These are phyloP conservation scores for Colletotrichum siamense DNA, from an alignment of 2,329 filamentous ascomycete species.

Conservation along the genomic window DNA sequence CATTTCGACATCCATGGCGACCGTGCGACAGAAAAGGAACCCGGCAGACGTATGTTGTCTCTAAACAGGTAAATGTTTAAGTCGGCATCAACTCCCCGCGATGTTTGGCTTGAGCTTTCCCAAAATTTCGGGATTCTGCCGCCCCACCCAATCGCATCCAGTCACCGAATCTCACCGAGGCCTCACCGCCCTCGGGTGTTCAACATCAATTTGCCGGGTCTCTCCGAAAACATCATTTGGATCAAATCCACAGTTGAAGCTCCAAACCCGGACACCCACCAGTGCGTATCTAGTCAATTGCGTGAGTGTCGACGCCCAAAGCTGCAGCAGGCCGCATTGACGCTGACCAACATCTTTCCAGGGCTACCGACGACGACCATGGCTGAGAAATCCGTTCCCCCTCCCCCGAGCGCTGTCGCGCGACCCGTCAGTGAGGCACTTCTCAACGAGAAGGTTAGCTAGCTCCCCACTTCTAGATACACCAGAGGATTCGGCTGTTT, in stretches of 20 bases:
- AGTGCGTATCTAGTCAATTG: slow-evolving; percentile 16
- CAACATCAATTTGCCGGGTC: slow-evolving; percentile 38
- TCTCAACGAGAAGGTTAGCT: slow-evolving; percentile 92
- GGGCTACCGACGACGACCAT: slow-evolving; percentile 41
- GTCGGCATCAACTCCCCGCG: slow-evolving; percentile 1
- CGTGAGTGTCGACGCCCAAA: slow-evolving; percentile 5
- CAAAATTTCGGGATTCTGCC: slow-evolving; percentile 57
- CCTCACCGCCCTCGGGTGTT: slow-evolving; percentile 50
- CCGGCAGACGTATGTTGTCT: background rate
- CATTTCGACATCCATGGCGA: slow-evolving; percentile 20
- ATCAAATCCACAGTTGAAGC: slow-evolving; percentile 16
- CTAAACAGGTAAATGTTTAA: background rate
- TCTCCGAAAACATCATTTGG: slow-evolving; percentile 26
- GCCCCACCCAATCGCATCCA: slow-evolving; percentile 26
- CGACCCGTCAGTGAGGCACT: slow-evolving; percentile 96
- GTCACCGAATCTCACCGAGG: slow-evolving; percentile 1
- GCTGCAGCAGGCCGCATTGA: slow-evolving; percentile 20
- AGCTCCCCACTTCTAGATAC: background rate
- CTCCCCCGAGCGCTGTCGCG: slow-evolving; percentile 69
- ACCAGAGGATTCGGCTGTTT: background rate
- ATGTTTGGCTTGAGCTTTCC: slow-evolving; percentile 23
- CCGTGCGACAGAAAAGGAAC: background rate
- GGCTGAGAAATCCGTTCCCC: slow-evolving; percentile 59
- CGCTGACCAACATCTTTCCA: slow-evolving; percentile 20
- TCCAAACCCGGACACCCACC: slow-evolving; percentile 14